Evolutionary conservation across 2,329 filamentous ascomycete genomes (phyloP).

Genomic region (Pezicula carpinea): DNA sequence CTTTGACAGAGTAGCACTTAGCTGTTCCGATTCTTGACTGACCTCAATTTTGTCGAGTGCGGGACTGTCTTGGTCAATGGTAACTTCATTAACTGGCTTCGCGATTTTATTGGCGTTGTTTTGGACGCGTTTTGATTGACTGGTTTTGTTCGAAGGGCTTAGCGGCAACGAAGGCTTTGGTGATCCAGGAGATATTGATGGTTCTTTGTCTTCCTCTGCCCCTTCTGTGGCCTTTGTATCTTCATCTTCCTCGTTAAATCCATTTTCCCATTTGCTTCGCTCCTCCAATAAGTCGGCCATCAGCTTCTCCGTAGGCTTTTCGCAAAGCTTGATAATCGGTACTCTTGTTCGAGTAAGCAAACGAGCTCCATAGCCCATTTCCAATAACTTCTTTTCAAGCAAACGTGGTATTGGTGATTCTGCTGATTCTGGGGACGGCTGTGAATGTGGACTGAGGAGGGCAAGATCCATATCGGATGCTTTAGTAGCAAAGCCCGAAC

Average conservation of each 20-base stretch:
- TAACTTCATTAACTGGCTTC: not conserved
- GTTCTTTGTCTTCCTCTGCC: conserved; percentile 27
- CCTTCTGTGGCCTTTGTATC: conserved; percentile 2
- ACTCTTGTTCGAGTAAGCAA: conserved; percentile 75
- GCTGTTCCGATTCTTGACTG: not conserved
- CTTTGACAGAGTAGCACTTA: conserved; percentile 2
- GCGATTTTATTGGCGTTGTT: not conserved
- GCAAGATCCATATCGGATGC: conserved; percentile 90
- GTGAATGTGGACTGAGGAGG: conserved; percentile 61
- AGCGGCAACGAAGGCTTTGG: not conserved
- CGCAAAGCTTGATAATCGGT: conserved; percentile 83
- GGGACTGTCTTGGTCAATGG: not conserved
- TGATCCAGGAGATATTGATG: not conserved
- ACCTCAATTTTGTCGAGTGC: not conserved
- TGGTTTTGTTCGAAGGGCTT: too few relatives aligned
- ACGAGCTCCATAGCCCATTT: conserved; percentile 68
- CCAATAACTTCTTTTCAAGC: conserved; percentile 69
- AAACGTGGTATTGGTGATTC: conserved; percentile 65
- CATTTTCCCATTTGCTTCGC: conserved; percentile 67
- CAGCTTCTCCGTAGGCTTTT: conserved; percentile 60
- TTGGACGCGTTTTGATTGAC: not conserved
- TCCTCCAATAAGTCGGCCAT: conserved; percentile 57
- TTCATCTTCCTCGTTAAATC: conserved; percentile 36
- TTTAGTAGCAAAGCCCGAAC: conserved; percentile 80
- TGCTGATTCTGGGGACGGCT: conserved; percentile 45